phyloP scores from a whole-genome alignment of 306 rosid species.

The Citrullus mucosospermus region DNA sequence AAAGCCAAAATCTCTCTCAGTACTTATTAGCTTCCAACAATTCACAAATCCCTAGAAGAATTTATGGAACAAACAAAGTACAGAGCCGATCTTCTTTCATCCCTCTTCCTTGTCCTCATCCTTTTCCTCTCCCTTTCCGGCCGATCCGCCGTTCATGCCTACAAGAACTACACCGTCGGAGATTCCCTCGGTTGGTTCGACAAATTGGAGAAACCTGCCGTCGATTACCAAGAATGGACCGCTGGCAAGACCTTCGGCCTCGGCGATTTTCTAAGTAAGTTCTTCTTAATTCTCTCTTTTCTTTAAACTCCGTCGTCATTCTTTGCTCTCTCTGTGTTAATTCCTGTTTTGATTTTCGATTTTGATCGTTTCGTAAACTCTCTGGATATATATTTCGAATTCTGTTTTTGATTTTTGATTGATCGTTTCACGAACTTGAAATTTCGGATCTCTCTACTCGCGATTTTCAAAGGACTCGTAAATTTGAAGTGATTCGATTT shows the following conservation, averaged over 20 bases:
- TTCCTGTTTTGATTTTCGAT: neutral
- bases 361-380: neutral
- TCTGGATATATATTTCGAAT: neutral
- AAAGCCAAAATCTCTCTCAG: neutral
- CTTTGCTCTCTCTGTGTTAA: neutral
- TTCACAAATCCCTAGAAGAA: conserved; percentile 1
- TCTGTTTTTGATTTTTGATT: neutral
- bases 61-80: neutral
- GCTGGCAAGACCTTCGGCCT: conserved; percentile 47
- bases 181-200: conserved; percentile 90
- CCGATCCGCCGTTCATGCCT: conserved; percentile 39
- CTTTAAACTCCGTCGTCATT: neutral
- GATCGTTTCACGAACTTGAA: neutral
- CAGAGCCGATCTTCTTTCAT: neutral
- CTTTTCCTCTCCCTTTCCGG: neutral
- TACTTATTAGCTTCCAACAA: neutral
- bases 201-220: conserved; percentile 29
- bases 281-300: neutral
- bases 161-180: conserved; percentile 85
- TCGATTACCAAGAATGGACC: conserved; percentile 70
- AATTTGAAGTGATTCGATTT: neutral
- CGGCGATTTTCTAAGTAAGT: conserved; percentile 86
- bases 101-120: conserved; percentile 1
- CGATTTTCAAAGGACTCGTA: neutral
- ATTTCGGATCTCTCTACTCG: neutral